Percentiles rank a stretch among this genome's conserved stretches.
These are phyloP conservation scores for Xylariaceae sp. DNA, from an alignment of 2,329 filamentous ascomycete genomes.

Conservation along the genomic window DNA sequence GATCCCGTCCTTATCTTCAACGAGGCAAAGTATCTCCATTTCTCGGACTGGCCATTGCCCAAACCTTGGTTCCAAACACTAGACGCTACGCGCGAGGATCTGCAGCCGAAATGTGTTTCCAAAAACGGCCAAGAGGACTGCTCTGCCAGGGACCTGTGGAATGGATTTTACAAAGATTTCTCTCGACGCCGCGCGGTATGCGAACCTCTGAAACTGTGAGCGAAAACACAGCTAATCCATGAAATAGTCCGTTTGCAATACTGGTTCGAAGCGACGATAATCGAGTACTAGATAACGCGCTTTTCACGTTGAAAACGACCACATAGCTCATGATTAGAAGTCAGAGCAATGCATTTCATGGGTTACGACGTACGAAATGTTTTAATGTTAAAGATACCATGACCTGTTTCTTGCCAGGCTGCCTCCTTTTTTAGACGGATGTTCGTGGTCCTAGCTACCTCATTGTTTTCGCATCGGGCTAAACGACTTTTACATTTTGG, in stretches of 20 bases:
- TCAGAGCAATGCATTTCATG: constrained; percentile 8
- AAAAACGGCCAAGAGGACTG: constrained; percentile 31
- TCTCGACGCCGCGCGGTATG: constrained; percentile 28
- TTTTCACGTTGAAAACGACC: constrained; percentile 5
- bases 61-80: constrained; percentile 45
- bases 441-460: not conserved
- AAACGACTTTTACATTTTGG: not conserved
- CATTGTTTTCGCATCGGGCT: not conserved
- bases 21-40: constrained; percentile 63
- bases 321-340: constrained; percentile 1
- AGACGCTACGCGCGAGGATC: constrained; percentile 23
- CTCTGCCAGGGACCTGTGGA: constrained; percentile 31
- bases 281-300: not conserved
- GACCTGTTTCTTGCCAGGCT: constrained; percentile 2
- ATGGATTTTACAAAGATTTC: constrained; percentile 34
- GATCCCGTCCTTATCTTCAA: constrained; percentile 48
- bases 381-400: constrained; percentile 16
- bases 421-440: not conserved
- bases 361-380: constrained; percentile 16
- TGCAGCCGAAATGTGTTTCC: constrained; percentile 31
- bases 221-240: constrained; percentile 6
- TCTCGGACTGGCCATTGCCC: constrained; percentile 65
- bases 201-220: not conserved
- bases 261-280: constrained; percentile 13
- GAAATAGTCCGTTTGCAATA: constrained; percentile 17